Conservation (phyloP, 306 rosid species). For the Luffa acutangula region DNA sequence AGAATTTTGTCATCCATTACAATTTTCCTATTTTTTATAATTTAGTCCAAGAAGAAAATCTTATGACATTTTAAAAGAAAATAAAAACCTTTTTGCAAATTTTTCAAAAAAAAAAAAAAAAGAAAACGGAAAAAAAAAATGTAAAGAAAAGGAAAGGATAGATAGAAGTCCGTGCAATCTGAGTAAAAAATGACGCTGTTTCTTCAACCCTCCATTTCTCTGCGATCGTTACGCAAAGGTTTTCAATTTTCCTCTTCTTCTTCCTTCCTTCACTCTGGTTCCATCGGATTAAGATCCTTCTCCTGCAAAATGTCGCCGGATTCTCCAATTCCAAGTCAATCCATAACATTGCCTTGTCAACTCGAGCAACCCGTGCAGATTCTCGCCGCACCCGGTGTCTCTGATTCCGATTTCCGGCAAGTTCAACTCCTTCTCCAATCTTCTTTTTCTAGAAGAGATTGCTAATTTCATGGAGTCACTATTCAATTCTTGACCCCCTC, state of each 20-base stretch:
- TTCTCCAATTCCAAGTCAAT: constrained; percentile 36
- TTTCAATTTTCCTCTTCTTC: constrained; percentile 3
- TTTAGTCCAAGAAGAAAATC: too few relatives aligned
- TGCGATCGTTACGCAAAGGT: constrained; percentile 16
- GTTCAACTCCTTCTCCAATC: not conserved
- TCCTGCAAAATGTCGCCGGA: constrained; percentile 53
- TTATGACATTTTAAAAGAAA: too few relatives aligned
- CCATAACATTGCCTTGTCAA: constrained; percentile 43
- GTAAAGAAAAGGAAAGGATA: too few relatives aligned
- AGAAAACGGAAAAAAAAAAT: too few relatives aligned
- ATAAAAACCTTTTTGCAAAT: too few relatives aligned
- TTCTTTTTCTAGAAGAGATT: not conserved
- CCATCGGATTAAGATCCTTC: constrained; percentile 12
- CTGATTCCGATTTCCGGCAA: constrained; percentile 61
- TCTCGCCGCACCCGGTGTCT: constrained; percentile 63
- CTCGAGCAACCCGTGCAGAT: constrained; percentile 49
- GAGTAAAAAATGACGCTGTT: constrained; percentile 11
- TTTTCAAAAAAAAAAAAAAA: too few relatives aligned
- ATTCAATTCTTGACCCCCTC: not conserved
- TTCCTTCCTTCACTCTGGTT: constrained; percentile 1
- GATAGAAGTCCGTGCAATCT: not conserved
- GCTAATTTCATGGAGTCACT: not conserved
- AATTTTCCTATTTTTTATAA: too few relatives aligned
- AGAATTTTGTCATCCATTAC: too few relatives aligned
- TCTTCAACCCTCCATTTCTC: constrained; percentile 22